A percentile compares a stretch with the other conserved stretches of the same genome.
These are phyloP conservation scores for Sporisorium iseilematis-ciliati DNA, from an alignment of 1,284 basidiomycete species.

Conservation along the genomic window DNA sequence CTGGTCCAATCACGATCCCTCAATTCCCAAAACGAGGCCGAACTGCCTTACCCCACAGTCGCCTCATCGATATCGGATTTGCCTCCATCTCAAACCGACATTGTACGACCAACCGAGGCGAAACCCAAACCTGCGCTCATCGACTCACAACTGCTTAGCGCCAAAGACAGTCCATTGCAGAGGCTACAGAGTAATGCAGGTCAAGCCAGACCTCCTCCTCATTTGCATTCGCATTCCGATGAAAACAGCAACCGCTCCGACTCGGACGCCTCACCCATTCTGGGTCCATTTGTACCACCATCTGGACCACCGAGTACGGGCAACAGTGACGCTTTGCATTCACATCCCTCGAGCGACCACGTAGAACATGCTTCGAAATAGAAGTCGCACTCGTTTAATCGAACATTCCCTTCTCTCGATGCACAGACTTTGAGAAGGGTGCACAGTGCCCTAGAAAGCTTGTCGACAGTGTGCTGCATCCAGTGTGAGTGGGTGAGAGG, in stretches of 20 bases:
- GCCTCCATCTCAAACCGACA: conserved; percentile 1
- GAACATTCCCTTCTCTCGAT: neutral
- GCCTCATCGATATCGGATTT: conserved; percentile 6
- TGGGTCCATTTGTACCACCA: conserved; percentile 36
- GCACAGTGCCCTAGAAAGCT: too few relatives aligned
- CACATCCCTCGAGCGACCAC: conserved; percentile 13
- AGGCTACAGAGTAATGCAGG: conserved; percentile 34
- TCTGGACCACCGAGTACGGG: conserved; percentile 22
- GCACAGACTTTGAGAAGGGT: too few relatives aligned
- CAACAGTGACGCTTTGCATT: conserved; percentile 15
- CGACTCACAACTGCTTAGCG: conserved; percentile 25
- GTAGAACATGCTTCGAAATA: conserved; percentile 9
- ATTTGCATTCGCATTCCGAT: conserved; percentile 20
- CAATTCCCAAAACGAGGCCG: neutral
- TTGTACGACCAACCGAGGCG: neutral
- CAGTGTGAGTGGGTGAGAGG: too few relatives aligned
- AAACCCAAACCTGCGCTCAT: conserved; percentile 6
- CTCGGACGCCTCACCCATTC: conserved; percentile 43
- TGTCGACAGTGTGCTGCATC: too few relatives aligned
- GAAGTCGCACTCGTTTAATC: neutral
- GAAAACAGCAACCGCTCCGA: conserved; percentile 30
- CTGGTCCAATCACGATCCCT: conserved; percentile 1
- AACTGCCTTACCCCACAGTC: neutral
- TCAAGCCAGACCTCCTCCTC: conserved; percentile 11
- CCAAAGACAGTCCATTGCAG: conserved; percentile 38